These are phyloP conservation scores for Puccinellia tenuiflora DNA, from an alignment of 176 grass and related monocot genomes.

Conservation along the genomic window DNA sequence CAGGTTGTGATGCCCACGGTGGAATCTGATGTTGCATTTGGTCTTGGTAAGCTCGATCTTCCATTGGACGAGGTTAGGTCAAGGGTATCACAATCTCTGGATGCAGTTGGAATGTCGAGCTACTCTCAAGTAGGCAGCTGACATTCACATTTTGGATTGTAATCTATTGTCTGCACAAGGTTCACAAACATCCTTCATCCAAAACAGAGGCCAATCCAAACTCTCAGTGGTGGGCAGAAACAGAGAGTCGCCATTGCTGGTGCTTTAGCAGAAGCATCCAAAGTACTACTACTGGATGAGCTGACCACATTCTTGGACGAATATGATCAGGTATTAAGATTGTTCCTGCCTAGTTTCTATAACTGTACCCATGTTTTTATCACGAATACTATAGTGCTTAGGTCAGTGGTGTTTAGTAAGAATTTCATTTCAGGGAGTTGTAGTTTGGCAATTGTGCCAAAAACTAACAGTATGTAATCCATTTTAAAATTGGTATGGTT, in stretches of 20 bases:
- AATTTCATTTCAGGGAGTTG: not conserved
- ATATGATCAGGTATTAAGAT: constrained; percentile 68
- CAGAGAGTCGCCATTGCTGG: constrained; percentile 93
- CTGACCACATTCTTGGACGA: constrained; percentile 96
- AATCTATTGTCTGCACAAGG: constrained; percentile 27
- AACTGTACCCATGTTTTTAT: not conserved
- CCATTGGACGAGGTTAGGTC: constrained; percentile 62
- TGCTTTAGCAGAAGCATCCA: constrained; percentile 88
- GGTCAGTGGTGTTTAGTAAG: not conserved
- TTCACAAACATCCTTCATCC: constrained; percentile 47
- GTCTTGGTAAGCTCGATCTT: constrained; percentile 86
- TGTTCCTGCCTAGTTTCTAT: not conserved
- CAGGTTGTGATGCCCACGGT: constrained; percentile 94
- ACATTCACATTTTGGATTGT: constrained; percentile 42
- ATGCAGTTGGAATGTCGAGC: constrained; percentile 73
- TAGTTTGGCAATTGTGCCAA: not conserved
- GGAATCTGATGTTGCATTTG: constrained; percentile 93
- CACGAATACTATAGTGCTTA: not conserved
- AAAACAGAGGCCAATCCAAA: constrained; percentile 89
- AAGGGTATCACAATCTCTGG: constrained; percentile 72
- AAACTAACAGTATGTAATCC: not conserved
- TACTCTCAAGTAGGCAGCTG: constrained; percentile 74
- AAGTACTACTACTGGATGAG: constrained; percentile 81
- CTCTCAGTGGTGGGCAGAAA: constrained; percentile 94
- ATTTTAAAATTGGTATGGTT: not conserved